These are phyloP conservation scores for Globisporangium spiculum DNA, from an alignment of 352 stramenopile species.

Conservation along the genomic window DNA sequence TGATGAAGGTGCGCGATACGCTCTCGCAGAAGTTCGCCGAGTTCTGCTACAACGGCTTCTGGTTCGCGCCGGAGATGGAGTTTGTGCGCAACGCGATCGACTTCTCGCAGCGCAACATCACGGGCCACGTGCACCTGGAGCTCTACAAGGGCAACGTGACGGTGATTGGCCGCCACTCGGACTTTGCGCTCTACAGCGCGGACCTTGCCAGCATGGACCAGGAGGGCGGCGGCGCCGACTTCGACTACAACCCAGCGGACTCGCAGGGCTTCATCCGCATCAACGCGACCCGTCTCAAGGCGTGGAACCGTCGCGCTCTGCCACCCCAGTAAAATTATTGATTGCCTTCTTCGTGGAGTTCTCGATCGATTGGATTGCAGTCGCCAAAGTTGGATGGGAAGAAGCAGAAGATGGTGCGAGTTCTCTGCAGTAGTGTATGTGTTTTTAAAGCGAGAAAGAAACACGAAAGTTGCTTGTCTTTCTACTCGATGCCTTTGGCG, in stretches of 20 bases:
- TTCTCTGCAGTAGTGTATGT: neutral
- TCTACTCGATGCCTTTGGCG: too few species aligned
- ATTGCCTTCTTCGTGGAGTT: neutral
- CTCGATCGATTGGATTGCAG: neutral
- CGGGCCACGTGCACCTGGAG: conserved; percentile 92
- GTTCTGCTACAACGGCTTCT: conserved; percentile 99
- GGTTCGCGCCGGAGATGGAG: conserved; percentile 99
- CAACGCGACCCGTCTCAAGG: conserved; percentile 97
- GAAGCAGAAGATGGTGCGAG: neutral
- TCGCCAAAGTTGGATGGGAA: neutral
- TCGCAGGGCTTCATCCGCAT: conserved; percentile 99
- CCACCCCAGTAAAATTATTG: conserved; percentile 38
- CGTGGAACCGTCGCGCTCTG: conserved; percentile 67
- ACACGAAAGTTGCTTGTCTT: too few species aligned
- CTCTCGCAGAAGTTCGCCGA: conserved; percentile 95
- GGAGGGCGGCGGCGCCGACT: conserved; percentile 92
- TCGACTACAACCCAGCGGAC: conserved; percentile 98
- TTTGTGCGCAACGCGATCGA: conserved; percentile 95
- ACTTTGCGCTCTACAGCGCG: conserved; percentile 95
- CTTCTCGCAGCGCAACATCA: conserved; percentile 94
- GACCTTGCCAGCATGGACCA: conserved; percentile 99
- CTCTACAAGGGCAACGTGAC: conserved; percentile 99
- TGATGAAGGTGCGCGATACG: conserved; percentile 92
- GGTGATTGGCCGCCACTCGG: conserved; percentile 89
- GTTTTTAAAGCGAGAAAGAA: neutral